These are phyloP conservation scores for Lipomyces kockii DNA, from an alignment of 805 yeast genomes.

Conservation along the genomic window DNA sequence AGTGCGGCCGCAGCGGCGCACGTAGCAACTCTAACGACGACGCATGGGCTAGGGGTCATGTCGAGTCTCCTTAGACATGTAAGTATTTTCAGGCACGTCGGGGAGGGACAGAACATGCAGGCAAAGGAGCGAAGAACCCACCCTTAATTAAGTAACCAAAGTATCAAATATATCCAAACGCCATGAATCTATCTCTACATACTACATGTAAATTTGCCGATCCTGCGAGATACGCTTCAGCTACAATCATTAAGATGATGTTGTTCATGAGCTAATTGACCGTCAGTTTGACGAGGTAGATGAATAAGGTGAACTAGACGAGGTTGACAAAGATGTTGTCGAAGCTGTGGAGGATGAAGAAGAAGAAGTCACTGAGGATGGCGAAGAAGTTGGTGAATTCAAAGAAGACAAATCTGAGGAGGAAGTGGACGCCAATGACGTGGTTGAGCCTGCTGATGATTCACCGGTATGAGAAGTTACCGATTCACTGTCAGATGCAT, in stretches of 20 bases:
- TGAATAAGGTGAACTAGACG: background rate
- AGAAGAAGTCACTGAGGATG: background rate
- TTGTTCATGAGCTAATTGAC: too few species aligned
- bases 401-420: background rate
- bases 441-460: background rate
- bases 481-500: background rate
- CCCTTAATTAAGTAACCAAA: too few species aligned
- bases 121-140: too few species aligned
- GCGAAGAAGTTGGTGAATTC: background rate
- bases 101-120: too few species aligned
- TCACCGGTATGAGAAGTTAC: background rate
- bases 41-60: background rate
- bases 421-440: too few species aligned
- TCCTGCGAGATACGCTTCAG: too few species aligned
- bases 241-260: too few species aligned
- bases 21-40: background rate
- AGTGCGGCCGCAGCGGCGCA: background rate
- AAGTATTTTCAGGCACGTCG: background rate
- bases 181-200: too few species aligned
- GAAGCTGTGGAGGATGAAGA: conserved; percentile 5
- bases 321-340: conserved; percentile 1
- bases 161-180: too few species aligned
- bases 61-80: background rate
- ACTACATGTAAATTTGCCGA: too few species aligned
- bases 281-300: too few species aligned